Conservation (phyloP, 768 basidiomycete species). For the Amylocystis lapponica region DNA sequence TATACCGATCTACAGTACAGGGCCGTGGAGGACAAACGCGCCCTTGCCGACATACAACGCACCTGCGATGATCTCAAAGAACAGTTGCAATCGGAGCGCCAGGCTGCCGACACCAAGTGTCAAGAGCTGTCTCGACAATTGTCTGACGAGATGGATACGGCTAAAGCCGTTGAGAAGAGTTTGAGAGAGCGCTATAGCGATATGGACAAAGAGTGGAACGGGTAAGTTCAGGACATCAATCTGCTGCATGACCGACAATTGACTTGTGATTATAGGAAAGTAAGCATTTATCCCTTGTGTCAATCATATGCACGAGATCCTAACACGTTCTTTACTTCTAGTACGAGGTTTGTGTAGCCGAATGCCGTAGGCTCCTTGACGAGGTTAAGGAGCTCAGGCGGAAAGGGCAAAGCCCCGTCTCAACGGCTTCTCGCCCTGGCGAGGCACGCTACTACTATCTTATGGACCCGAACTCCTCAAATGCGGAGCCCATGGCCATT, state of each 20-base stretch:
- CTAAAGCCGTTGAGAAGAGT: slow-evolving; percentile 45
- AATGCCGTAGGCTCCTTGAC: slow-evolving; percentile 17
- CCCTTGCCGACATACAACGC: slow-evolving; percentile 8
- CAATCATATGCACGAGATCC: not conserved
- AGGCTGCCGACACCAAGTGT: slow-evolving; percentile 35
- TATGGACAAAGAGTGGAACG: slow-evolving; percentile 37
- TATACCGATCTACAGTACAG: slow-evolving; percentile 13
- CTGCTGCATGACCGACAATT: not conserved
- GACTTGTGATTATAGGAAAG: slow-evolving; percentile 16
- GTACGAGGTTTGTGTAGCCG: slow-evolving; percentile 15
- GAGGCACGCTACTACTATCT: slow-evolving; percentile 14
- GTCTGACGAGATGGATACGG: slow-evolving; percentile 46
- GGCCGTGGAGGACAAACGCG: slow-evolving; percentile 10
- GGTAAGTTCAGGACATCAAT: slow-evolving; percentile 25
- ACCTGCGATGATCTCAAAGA: slow-evolving; percentile 11
- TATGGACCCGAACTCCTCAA: slow-evolving; percentile 9
- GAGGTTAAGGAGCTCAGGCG: slow-evolving; percentile 15
- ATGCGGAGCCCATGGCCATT: slow-evolving; percentile 13
- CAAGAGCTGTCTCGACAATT: slow-evolving; percentile 35
- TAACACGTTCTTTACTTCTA: slow-evolving; percentile 5
- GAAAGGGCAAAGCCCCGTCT: slow-evolving; percentile 8
- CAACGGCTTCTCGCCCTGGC: slow-evolving; percentile 3
- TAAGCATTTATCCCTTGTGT: no score
- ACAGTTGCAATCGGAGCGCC: slow-evolving; percentile 22
- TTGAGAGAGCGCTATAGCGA: slow-evolving; percentile 47